Conservation (phyloP, 768 basidiomycete species). For the Clavulina sp. region DNA sequence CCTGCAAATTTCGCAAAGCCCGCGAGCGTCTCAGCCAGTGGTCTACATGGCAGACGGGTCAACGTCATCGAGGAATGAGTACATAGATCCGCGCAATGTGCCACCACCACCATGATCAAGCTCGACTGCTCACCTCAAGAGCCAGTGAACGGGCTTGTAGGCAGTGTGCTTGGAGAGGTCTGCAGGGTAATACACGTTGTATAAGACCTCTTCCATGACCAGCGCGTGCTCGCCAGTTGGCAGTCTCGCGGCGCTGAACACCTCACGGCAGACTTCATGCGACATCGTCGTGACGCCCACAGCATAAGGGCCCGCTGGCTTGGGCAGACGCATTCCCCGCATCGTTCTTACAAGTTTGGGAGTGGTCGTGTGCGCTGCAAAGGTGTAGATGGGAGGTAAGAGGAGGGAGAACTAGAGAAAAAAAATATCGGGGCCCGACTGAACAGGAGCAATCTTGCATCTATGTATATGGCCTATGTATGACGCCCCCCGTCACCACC, state of each 20-base stretch:
- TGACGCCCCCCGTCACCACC: no score
- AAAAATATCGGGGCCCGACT: no score
- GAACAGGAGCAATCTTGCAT: no score
- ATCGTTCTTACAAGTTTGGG: no score
- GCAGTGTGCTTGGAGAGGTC: conserved; percentile 15
- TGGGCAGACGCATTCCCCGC: not conserved
- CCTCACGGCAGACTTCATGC: not conserved
- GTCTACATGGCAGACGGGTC: conserved; percentile 2
- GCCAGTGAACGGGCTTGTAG: conserved; percentile 34
- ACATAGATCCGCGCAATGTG: not conserved
- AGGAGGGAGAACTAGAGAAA: no score
- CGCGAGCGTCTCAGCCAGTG: conserved; percentile 28
- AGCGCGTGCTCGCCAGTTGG: conserved; percentile 26
- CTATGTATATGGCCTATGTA: no score
- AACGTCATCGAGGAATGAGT: not conserved
- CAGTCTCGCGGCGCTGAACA: not conserved
- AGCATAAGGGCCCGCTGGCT: not conserved
- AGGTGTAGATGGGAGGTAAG: no score
- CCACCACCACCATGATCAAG: not conserved
- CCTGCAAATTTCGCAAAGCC: conserved; percentile 38
- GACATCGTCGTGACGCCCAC: not conserved
- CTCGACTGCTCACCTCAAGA: conserved; percentile 29
- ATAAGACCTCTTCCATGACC: conserved; percentile 41
- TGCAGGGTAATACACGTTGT: conserved; percentile 50
- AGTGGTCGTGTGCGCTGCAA: no score